These are phyloP conservation scores for Annulohypoxylon nitens DNA, from an alignment of 495 filamentous ascomycete genomes.

Conservation along the genomic window DNA sequence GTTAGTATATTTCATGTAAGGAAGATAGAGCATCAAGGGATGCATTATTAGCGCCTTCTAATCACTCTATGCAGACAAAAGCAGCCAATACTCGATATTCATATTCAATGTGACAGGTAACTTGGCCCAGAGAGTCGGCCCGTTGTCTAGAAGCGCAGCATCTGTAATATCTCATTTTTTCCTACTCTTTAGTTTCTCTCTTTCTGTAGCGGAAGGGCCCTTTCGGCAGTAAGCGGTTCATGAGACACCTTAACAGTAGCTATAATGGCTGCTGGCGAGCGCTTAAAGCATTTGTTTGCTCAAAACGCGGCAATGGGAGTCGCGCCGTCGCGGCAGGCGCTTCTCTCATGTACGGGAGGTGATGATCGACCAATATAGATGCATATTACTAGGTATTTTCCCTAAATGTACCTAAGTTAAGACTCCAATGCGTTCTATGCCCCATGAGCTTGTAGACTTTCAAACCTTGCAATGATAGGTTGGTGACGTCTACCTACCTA, in stretches of 20 bases:
- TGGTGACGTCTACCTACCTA: no score
- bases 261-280: background rate
- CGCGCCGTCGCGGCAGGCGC: background rate
- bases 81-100: background rate
- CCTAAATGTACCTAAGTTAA: background rate
- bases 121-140: background rate
- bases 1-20: background rate
- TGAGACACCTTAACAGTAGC: constrained; percentile 2
- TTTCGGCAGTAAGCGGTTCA: constrained; percentile 16
- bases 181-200: background rate
- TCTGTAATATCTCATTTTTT: constrained; percentile 2
- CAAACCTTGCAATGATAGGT: background rate
- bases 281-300: constrained; percentile 2
- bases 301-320: background rate
- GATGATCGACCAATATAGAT: background rate
- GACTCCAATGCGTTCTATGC: background rate
- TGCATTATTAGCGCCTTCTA: background rate
- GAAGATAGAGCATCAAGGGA: background rate
- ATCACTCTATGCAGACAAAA: background rate
- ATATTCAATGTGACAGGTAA: constrained; percentile 3
- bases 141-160: background rate
- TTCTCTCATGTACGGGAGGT: background rate
- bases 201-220: constrained; percentile 22
- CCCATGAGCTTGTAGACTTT: background rate
- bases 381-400: background rate